Evolutionary conservation across 2,329 filamentous ascomycete genomes (phyloP), one percentile per base, ranked within the genome.

Genomic region (Clathrospora elynae): DNA sequence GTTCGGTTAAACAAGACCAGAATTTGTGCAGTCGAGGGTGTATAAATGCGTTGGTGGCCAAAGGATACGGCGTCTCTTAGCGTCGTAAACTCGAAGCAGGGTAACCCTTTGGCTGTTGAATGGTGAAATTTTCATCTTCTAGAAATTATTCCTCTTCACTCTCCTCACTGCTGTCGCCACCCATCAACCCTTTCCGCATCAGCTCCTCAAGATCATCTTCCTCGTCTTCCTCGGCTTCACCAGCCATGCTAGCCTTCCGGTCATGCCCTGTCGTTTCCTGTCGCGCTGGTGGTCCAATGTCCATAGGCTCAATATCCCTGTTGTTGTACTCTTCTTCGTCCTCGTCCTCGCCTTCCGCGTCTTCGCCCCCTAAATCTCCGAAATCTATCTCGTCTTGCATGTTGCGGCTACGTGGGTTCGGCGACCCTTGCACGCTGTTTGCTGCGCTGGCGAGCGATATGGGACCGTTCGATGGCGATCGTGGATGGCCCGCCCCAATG

Each of bases 371-470:
- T 4, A 67, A 33, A 20, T 66, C 61, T 2, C 59, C 68, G 39
- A 68, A 70, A 23, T 68, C 66, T 10, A 71, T 72, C 8, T 66
- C 66, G 4, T 70, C 62, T 13, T 59, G 45, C 3, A 44, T 35
- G 7, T 45, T 46, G 7, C 43, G 36, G 18, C 35, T 46, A n/a
- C 46, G 43, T 4, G 58, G 53, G 26, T 64, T 61, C 3, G 67
- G 63, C 7, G 57, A 59, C 11, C 61, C 62, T 28, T 61, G 57
- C 3, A 50, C 59, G 33, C 60, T 73, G 42, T 64, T 74, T 6
- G 73, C 72, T 1, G 72, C 74, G 46, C 70, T 73, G 11, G 68
- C 70, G 24, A 76, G 62, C 11, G 66, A 71, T 30, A 75, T 74
- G 2, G 74, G 74, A 3, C 73, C 73, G 17, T 62, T 59, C 14